These are phyloP conservation scores for Acarospora socialis DNA, from an alignment of 2,329 filamentous ascomycete genomes.

Conservation along the genomic window DNA sequence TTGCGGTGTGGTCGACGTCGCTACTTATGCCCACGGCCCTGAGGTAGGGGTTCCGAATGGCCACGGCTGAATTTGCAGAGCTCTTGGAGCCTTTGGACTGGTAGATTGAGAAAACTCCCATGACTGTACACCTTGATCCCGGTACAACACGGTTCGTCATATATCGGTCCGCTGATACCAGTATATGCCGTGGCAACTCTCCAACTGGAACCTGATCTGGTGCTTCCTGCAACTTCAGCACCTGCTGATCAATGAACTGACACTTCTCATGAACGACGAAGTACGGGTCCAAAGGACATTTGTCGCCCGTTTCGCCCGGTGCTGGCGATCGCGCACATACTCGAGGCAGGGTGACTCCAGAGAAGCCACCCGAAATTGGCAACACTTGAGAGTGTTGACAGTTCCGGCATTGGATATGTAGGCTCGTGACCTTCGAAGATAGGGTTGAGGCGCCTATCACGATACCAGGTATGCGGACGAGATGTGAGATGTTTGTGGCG, in stretches of 20 bases:
- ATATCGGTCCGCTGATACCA: constrained; percentile 93
- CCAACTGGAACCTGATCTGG: constrained; percentile 95
- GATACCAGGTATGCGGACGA: constrained; percentile 94
- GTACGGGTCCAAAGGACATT: constrained; percentile 88
- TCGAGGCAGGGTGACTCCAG: constrained; percentile 71
- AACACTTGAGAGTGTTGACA: constrained; percentile 62
- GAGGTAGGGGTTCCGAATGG: constrained; percentile 89
- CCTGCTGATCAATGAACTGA: constrained; percentile 91
- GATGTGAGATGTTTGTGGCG: constrained; percentile 77
- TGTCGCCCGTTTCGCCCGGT: constrained; percentile 52
- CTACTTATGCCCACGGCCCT: constrained; percentile 84
- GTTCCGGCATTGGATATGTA: constrained; percentile 77
- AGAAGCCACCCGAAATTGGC: constrained; percentile 69
- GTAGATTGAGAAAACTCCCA: constrained; percentile 97
- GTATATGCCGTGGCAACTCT: constrained; percentile 84
- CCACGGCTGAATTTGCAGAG: constrained; percentile 64
- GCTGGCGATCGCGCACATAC: constrained; percentile 53
- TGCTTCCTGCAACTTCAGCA: constrained; percentile 94
- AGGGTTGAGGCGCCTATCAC: constrained; percentile 95
- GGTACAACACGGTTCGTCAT: constrained; percentile 91
- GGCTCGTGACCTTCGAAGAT: constrained; percentile 81
- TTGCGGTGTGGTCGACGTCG: constrained; percentile 77
- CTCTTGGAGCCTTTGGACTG: constrained; percentile 80
- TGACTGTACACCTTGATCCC: constrained; percentile 84
- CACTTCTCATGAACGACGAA: constrained; percentile 91